Evolutionary conservation across 2,329 filamentous ascomycete species (phyloP).

Genomic region (Colletotrichum trifolii): DNA sequence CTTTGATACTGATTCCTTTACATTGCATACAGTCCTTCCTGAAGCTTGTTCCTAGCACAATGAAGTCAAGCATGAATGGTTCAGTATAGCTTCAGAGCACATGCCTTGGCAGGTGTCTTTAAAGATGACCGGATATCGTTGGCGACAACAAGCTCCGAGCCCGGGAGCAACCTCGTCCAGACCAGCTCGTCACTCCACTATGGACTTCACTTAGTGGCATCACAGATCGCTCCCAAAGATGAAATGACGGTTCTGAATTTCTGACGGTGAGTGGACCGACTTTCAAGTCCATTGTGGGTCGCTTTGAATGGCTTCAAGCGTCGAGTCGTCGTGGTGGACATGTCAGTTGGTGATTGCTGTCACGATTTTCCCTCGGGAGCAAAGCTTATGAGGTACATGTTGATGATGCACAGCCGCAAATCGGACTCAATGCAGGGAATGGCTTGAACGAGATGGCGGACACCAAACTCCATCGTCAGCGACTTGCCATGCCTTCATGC

Average conservation of each 20-base stretch:
- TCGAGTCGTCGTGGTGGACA: neutral
- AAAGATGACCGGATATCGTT: too few species aligned
- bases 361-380: neutral
- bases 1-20: too few species aligned
- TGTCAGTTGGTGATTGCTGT: neutral
- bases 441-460: neutral
- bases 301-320: neutral
- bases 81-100: too few species aligned
- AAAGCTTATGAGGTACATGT: neutral
- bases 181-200: slow-evolving; percentile 2
- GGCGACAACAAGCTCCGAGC: neutral
- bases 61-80: too few species aligned
- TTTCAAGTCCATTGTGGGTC: slow-evolving; percentile 14
- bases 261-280: slow-evolving; percentile 5
- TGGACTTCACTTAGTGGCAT: slow-evolving; percentile 6
- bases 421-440: neutral
- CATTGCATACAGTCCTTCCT: too few species aligned
- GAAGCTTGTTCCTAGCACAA: too few species aligned
- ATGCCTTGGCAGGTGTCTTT: too few species aligned
- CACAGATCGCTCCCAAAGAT: neutral
- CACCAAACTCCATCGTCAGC: neutral
- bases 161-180: neutral
- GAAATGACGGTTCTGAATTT: neutral
- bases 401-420: neutral
- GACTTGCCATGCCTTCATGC: neutral